Conservation (phyloP, 2,329 filamentous ascomycete species). For the Monosporascus sp. region DNA sequence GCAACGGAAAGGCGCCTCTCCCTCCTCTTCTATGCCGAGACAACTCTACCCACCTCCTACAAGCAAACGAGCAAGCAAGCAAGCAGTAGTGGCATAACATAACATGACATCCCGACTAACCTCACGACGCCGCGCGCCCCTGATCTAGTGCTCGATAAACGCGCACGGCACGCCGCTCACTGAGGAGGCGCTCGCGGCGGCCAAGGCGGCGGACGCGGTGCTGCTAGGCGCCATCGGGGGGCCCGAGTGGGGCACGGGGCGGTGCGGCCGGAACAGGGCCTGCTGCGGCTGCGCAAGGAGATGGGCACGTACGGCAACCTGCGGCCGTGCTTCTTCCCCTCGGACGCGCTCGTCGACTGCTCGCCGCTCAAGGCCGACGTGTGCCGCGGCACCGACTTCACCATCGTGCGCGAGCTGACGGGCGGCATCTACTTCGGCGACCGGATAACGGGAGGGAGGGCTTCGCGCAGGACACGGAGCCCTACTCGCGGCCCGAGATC, state of each 20-base stretch:
- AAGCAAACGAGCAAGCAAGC: too few relatives aligned
- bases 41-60: too few relatives aligned
- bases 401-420: conserved; percentile 86
- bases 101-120: neutral
- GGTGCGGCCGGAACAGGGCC: conserved; percentile 87
- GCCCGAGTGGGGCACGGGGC: conserved; percentile 89
- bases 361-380: conserved; percentile 84
- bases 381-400: conserved; percentile 84
- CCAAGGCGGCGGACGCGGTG: conserved; percentile 81
- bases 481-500: conserved; percentile 79
- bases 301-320: conserved; percentile 93
- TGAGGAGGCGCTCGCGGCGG: conserved; percentile 73
- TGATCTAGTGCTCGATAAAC: conserved; percentile 75
- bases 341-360: conserved; percentile 73
- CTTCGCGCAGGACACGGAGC: conserved; percentile 73
- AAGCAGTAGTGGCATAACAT: too few relatives aligned
- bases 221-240: conserved; percentile 91
- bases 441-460: conserved; percentile 54
- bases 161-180: conserved; percentile 73
- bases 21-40: too few relatives aligned
- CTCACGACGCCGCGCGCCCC: neutral
- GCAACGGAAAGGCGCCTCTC: too few relatives aligned
- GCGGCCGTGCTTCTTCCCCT: conserved; percentile 91
- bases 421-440: conserved; percentile 96
- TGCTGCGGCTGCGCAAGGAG: conserved; percentile 87